phyloP scores from a whole-genome alignment of 1,284 basidiomycete species.

The Coriolopsis trogii region DNA sequence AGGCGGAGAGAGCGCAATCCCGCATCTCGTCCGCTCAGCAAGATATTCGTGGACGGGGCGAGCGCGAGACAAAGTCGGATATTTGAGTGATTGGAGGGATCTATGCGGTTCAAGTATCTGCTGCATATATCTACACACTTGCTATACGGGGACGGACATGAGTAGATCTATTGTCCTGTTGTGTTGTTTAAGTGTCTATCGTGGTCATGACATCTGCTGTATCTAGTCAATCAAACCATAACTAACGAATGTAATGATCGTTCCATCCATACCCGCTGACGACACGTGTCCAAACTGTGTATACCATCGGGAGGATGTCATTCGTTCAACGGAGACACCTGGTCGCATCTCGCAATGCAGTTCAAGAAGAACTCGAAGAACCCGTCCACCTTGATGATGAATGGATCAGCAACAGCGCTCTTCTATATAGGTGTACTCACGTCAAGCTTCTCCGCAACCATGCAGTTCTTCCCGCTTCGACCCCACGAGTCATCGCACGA shows the following conservation, averaged over 20 bases:
- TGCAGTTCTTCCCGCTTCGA: slow-evolving; percentile 68
- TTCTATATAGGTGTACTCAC: slow-evolving; percentile 41
- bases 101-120: too few species aligned
- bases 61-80: slow-evolving; percentile 46
- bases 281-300: too few species aligned
- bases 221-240: slow-evolving; percentile 11
- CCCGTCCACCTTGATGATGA: slow-evolving; percentile 47
- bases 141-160: not conserved
- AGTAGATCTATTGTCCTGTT: not conserved
- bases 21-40: slow-evolving; percentile 56
- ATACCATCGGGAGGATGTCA: not conserved
- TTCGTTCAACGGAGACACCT: slow-evolving; percentile 55
- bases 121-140: not conserved
- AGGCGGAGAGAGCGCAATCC: slow-evolving; percentile 55
- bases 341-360: slow-evolving; percentile 61
- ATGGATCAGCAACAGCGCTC: not conserved
- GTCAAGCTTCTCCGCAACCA: slow-evolving; percentile 66
- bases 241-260: slow-evolving; percentile 20
- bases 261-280: slow-evolving; percentile 7
- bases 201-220: too few species aligned
- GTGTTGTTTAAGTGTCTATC: too few species aligned
- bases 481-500: slow-evolving; percentile 67
- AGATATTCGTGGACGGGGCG: slow-evolving; percentile 80
- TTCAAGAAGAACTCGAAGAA: slow-evolving; percentile 72
- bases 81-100: slow-evolving; percentile 37